Conservation (phyloP, 2,329 filamentous ascomycete genomes). For the Diaporthe citriasiana region DNA sequence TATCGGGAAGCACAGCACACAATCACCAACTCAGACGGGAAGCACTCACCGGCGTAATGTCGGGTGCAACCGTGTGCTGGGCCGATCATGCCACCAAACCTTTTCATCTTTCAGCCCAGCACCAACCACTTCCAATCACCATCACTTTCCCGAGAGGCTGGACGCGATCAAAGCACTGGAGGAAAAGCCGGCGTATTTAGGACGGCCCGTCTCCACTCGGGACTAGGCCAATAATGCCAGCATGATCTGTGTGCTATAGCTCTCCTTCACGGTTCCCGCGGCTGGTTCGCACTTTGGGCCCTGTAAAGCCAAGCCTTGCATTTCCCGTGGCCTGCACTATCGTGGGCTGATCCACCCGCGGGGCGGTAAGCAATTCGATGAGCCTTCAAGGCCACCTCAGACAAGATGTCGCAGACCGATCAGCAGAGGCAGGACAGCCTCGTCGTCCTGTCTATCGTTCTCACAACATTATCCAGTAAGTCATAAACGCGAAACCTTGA, state of each 20-base stretch:
- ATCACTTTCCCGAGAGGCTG: neutral
- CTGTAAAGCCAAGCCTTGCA: conserved; percentile 16
- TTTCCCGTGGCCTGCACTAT: neutral
- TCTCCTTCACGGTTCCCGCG: neutral
- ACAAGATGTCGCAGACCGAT: conserved; percentile 22
- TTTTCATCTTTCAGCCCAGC: neutral
- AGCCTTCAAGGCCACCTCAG: neutral
- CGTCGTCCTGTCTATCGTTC: conserved; percentile 16
- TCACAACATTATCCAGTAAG: conserved; percentile 33
- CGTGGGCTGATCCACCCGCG: neutral
- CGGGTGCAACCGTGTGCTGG: conserved; percentile 18
- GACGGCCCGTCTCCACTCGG: conserved; percentile 2
- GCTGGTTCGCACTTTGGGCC: conserved; percentile 13
- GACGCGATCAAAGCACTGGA: conserved; percentile 7
- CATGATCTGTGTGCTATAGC: neutral
- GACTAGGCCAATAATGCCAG: neutral
- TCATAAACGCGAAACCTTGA: conserved; percentile 13
- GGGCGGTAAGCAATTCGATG: neutral
- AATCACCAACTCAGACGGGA: conserved; percentile 10
- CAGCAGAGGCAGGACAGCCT: conserved; percentile 37
- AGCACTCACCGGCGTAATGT: neutral
- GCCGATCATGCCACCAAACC: neutral
- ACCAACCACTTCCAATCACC: neutral
- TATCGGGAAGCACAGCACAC: conserved; percentile 12
- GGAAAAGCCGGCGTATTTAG: conserved; percentile 6